Percentiles rank a stretch among this genome's conserved stretches.
Conservation (phyloP, 768 basidiomycete genomes). For the Trametes maxima region DNA sequence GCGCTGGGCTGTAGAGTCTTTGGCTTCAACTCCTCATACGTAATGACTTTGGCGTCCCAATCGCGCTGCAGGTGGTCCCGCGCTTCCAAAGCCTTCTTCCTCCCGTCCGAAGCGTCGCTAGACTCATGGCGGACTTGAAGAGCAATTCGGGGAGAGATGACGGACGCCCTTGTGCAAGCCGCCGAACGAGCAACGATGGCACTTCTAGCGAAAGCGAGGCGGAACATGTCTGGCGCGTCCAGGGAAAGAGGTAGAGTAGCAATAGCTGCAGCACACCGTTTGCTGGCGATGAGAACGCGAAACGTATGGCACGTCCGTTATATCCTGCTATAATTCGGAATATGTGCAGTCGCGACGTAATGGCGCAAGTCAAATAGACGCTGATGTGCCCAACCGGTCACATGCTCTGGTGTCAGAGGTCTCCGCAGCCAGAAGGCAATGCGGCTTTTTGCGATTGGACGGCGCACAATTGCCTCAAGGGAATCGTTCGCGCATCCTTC, state of each 20-base stretch:
- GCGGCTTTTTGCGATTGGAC: slow-evolving; percentile 40
- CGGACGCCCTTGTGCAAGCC: not conserved
- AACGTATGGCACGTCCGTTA: not conserved
- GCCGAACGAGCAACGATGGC: slow-evolving; percentile 1
- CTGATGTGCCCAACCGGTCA: not conserved
- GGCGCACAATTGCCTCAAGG: slow-evolving; percentile 46
- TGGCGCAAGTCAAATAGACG: slow-evolving; percentile 1
- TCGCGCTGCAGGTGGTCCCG: slow-evolving; percentile 55
- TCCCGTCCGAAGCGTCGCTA: not conserved
- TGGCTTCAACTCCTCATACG: slow-evolving; percentile 82
- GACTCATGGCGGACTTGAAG: slow-evolving; percentile 16
- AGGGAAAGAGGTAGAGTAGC: not conserved
- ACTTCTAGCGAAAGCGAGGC: slow-evolving; percentile 21
- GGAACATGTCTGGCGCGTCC: slow-evolving; percentile 18
- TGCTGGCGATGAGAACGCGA: not conserved
- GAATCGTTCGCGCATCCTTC: slow-evolving; percentile 1
- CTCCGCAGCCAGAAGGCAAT: slow-evolving; percentile 13
- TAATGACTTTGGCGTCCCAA: slow-evolving; percentile 74
- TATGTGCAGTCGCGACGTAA: slow-evolving; percentile 2
- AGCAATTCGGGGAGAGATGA: slow-evolving; percentile 3
- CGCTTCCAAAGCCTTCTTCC: slow-evolving; percentile 37
- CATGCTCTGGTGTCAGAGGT: slow-evolving; percentile 8
- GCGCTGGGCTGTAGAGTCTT: slow-evolving; percentile 74
- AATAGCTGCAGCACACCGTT: not conserved
- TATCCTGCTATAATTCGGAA: slow-evolving; percentile 2